Percentiles rank a stretch among this genome's conserved stretches.
phyloP scores from a whole-genome alignment of 2,329 filamentous ascomycete genomes.

The Fusarium solani-melongenae region DNA sequence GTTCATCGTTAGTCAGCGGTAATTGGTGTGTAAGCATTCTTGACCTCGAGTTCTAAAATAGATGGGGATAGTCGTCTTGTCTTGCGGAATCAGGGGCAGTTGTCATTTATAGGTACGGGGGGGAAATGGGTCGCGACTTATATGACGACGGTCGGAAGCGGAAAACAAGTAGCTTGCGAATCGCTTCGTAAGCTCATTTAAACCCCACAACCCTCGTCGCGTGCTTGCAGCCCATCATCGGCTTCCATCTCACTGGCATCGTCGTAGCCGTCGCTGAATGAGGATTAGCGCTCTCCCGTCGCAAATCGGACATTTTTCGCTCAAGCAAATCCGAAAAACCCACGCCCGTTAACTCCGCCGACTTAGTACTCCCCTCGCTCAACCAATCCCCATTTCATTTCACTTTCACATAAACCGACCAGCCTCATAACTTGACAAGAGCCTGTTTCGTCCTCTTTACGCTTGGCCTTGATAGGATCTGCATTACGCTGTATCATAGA shows the following conservation, averaged over 20 bases:
- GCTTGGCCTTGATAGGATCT: constrained; percentile 8
- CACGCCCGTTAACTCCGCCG: constrained; percentile 35
- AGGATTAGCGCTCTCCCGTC: constrained; percentile 22
- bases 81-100: neutral
- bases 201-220: neutral
- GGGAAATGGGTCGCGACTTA: neutral
- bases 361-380: constrained; percentile 14
- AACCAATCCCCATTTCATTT: constrained; percentile 23
- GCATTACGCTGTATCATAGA: neutral
- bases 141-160: neutral
- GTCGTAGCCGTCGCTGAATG: constrained; percentile 14
- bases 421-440: constrained; percentile 1
- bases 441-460: neutral
- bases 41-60: constrained; percentile 20
- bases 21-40: constrained; percentile 30
- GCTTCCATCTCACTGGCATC: constrained; percentile 6
- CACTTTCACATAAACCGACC: constrained; percentile 5
- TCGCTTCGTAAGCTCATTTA: constrained; percentile 9
- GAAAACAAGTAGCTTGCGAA: neutral
- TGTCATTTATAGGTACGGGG: neutral
- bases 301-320: constrained; percentile 41
- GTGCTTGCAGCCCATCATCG: neutral
- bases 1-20: constrained; percentile 19
- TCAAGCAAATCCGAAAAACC: constrained; percentile 35
- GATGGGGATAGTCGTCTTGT: neutral